Base-by-base conservation (phyloP, 1,284 basidiomycete species). In the Baeospora myosura region DNA sequence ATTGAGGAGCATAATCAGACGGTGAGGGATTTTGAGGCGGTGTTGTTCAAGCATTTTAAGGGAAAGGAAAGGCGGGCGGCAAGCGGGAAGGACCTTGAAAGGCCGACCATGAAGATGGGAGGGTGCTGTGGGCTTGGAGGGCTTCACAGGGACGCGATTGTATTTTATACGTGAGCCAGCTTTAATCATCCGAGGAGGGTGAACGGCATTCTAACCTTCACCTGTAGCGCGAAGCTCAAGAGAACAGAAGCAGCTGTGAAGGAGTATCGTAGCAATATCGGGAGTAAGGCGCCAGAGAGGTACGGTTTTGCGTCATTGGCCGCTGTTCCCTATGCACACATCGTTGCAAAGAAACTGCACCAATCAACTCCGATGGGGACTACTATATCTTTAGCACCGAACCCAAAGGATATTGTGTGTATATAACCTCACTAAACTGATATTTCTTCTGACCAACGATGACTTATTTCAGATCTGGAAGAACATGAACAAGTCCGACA, bases 11-110 rank as follows among this genome's bases (percentile, higher is more conserved):
- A 91, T 62, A 88, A 90, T 58, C 65, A 78, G 45, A 76, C 83
- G 4, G 88, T 93, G 10, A 68, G 76, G 33, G 76, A 87, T 40
- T 70, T 93, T 31, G 88, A 93, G 53, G 65, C 71, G 35, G 73
- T 83, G 33, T 69, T 93, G 2, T 86, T 89, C 24, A 74, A 73
- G 34, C 89, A 91, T 91, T n/a, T n/a, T n/a, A n/a, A n/a, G n/a
- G n/a, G n/a, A n/a, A n/a, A n/a, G n/a, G 46, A 81, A 82, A 47
- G 76, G 71, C 16, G n/a, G n/a, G n/a, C 80, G 81, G 4, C 71
- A 69, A 48, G 63, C 86, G 17, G 82, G 70, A 10, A 70, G 71
- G 51, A 79, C 78, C 41, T n/a, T n/a, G n/a, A n/a, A n/a, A 68
- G 89, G 14, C 89, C 89, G 0, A 79, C 67, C 4, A 70, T 83